Base-by-base conservation (phyloP, 2,329 filamentous ascomycete species). In the Cercospora canescens region DNA sequence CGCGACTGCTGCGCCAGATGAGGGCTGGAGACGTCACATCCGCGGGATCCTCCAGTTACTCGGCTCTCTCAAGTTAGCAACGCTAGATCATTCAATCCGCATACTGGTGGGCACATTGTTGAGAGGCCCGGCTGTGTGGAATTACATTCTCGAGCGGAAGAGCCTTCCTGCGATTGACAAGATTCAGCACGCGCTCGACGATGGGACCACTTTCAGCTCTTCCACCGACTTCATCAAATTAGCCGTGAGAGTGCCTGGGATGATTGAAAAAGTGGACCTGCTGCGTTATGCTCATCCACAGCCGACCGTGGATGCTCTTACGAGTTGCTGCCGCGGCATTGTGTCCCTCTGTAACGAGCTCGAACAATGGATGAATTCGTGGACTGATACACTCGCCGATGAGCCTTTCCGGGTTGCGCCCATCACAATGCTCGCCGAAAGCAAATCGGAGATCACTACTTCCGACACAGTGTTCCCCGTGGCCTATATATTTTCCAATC, bases 21-120 rank as follows among this genome's bases (percentile, higher is more conserved):
- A 59, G 32, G 57, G 63, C 24, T 65, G 63, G 63, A 58, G 63
- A 65, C 56, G 63, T 18, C 63, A 65, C 26, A 37, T 65, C 14
- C 58, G 41, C 34, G 63, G 63, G 26, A 39, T 65, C 8, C 12
- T 60, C 9, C 37, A 48, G 21, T 35, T 59, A 12, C 35, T 59
- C 18, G 56, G 56, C 21, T 45, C 35, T n/a, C 56, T 59, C n/a
- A 35, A 59, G n/a, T 35, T 65, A 16, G 58, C 58, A 32, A n/a
- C 56, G 12, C 50, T 66, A 7, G 60, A 61, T 34, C 57, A 48
- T 41, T 50, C 16, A 11, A 63, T 66, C 2, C 18, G 60, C 8
- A 35, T 66, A 6, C 64, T 60, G 2, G 55, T 63, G 18, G 64
- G 59, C 12, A 59, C 56, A 18, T 26, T 59, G 3, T 24, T 59